These are phyloP conservation scores for Jaminaea rosea DNA, from an alignment of 1,284 basidiomycete species.

Conservation along the genomic window DNA sequence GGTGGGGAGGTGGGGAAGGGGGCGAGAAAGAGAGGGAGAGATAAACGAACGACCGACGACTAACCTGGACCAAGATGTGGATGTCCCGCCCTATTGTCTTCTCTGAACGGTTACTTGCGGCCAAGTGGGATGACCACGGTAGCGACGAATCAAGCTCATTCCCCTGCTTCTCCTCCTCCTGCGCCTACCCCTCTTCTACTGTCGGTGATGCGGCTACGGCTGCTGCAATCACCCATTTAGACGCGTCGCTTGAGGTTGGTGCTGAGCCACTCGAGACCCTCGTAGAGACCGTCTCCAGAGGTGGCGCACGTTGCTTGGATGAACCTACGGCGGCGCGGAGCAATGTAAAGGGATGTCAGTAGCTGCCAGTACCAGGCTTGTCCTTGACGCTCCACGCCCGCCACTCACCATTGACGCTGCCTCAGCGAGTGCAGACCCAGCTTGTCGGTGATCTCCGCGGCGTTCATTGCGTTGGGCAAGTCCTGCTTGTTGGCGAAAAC, in stretches of 20 bases:
- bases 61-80: no score
- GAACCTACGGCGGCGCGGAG: conserved; percentile 57
- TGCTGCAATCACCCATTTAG: background rate
- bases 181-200: no score
- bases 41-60: no score
- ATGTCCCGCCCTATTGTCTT: no score
- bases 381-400: background rate
- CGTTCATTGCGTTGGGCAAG: conserved; percentile 72
- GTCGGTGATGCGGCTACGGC: no score
- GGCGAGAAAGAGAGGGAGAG: no score
- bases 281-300: conserved; percentile 64
- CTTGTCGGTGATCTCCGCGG: conserved; percentile 96
- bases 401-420: conserved; percentile 93
- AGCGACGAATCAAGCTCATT: no score
- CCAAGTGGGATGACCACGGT: no score
- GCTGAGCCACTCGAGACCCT: conserved; percentile 41
- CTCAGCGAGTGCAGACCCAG: conserved; percentile 89
- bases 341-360: background rate
- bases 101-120: no score
- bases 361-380: background rate
- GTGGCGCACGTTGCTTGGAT: conserved; percentile 99
- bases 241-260: conserved; percentile 24
- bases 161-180: background rate
- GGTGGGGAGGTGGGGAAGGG: no score
- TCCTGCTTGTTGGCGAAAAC: conserved; percentile 54